Evolutionary conservation across 2,329 filamentous ascomycete genomes (phyloP).

Genomic region (Sordariomycetes sp.): DNA sequence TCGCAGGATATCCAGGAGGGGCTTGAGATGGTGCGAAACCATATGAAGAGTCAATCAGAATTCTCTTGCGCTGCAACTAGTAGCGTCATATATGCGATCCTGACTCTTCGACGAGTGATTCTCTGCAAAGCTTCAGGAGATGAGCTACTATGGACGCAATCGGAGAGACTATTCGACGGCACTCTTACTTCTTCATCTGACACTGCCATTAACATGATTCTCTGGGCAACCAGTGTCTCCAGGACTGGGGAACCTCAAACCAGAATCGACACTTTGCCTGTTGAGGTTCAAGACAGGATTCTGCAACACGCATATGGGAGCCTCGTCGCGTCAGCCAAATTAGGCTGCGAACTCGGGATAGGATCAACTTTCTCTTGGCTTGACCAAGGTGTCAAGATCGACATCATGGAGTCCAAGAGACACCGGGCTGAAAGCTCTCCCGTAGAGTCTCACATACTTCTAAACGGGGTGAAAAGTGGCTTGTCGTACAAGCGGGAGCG

Average conservation of each 20-base stretch:
- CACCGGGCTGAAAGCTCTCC: not conserved
- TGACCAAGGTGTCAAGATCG: too few relatives aligned
- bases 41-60: constrained; percentile 4
- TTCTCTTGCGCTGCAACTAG: not conserved
- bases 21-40: constrained; percentile 8
- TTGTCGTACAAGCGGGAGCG: not conserved
- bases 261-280: constrained; percentile 7
- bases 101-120: constrained; percentile 7
- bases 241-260: not conserved
- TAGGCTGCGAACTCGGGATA: too few relatives aligned
- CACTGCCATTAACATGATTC: not conserved
- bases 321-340: too few relatives aligned
- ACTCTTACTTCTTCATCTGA: constrained; percentile 3
- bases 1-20: constrained; percentile 6
- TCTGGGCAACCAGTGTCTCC: not conserved
- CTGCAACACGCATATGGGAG: too few relatives aligned
- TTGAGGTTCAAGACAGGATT: constrained; percentile 10
- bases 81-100: constrained; percentile 7
- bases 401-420: too few relatives aligned
- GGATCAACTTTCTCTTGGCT: too few relatives aligned
- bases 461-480: not conserved
- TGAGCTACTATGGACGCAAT: constrained; percentile 4
- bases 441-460: not conserved
- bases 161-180: constrained; percentile 7
- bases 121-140: constrained; percentile 6